phyloP scores from a whole-genome alignment of 345 rosid genomes.

The Eucalyptus tenuipes region DNA sequence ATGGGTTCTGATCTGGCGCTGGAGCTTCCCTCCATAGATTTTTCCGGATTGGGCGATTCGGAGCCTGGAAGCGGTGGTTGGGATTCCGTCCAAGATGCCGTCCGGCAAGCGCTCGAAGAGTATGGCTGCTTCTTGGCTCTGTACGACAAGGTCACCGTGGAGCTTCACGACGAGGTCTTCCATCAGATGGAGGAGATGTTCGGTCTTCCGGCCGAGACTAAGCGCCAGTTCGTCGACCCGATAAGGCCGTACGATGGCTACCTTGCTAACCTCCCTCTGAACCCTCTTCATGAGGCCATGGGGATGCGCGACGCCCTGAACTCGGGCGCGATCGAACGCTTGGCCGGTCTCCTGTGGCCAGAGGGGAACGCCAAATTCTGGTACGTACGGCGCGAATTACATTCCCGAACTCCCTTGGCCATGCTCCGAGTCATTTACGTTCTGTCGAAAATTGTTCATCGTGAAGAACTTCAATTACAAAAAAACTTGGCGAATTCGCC shows the following conservation, averaged over 20 bases:
- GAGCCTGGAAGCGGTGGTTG: neutral
- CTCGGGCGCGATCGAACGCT: neutral
- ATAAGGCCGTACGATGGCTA: neutral
- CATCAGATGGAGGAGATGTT: neutral
- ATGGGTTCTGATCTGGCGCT: neutral
- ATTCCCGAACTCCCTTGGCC: neutral
- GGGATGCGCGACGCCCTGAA: neutral
- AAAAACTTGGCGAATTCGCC: neutral
- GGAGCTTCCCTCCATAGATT: neutral
- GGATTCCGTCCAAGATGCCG: neutral
- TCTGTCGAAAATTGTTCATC: neutral
- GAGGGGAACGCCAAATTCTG: neutral
- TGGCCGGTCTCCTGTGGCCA: neutral
- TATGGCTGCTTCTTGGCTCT: neutral
- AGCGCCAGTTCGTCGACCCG: neutral
- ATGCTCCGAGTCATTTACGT: neutral
- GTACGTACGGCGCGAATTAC: neutral
- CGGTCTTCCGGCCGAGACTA: neutral
- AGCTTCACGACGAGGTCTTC: neutral
- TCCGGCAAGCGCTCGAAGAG: neutral
- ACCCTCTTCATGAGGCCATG: neutral
- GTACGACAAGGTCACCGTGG: neutral
- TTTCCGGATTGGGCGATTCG: neutral
- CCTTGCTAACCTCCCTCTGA: neutral
- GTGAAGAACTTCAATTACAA: neutral